phyloP scores from a whole-genome alignment of 768 basidiomycete genomes.

The Pleurotus tuoliensis region DNA sequence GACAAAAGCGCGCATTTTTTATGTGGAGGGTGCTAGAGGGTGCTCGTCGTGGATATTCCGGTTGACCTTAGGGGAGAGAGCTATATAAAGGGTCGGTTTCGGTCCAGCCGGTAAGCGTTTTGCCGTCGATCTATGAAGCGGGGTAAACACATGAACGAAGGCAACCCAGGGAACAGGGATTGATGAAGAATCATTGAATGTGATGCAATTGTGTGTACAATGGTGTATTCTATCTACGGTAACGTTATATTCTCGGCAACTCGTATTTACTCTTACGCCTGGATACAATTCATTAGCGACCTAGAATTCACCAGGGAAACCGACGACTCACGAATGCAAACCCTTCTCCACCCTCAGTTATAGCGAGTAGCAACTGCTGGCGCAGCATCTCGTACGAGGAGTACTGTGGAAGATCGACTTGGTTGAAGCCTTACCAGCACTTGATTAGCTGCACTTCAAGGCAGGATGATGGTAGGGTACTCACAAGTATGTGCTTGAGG shows the following conservation, averaged over 20 bases:
- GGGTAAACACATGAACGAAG: conserved; percentile 1
- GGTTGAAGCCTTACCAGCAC: conserved; percentile 71
- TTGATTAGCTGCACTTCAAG: conserved; percentile 11
- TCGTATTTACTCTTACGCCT: no score
- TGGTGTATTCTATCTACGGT: neutral
- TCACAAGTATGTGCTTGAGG: conserved; percentile 89
- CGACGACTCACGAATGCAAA: conserved; percentile 68
- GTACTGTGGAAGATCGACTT: conserved; percentile 92
- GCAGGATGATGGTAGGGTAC: conserved; percentile 21
- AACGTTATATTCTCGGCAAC: neutral
- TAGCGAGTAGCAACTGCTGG: conserved; percentile 84
- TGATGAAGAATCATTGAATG: neutral
- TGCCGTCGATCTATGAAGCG: neutral
- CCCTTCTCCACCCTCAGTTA: conserved; percentile 94
- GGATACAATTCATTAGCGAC: no score
- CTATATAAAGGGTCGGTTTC: conserved; percentile 2
- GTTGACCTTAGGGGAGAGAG: neutral
- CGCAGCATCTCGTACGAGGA: conserved; percentile 96
- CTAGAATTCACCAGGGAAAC: neutral
- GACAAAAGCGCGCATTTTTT: conserved; percentile 73
- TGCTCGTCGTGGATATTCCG: neutral
- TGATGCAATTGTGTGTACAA: neutral
- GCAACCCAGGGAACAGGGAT: neutral
- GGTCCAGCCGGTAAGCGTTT: conserved; percentile 6
- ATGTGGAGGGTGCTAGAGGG: neutral